These are phyloP conservation scores for Podospora bellae-mahoneyi DNA, from an alignment of 495 filamentous ascomycete genomes.

Conservation along the genomic window DNA sequence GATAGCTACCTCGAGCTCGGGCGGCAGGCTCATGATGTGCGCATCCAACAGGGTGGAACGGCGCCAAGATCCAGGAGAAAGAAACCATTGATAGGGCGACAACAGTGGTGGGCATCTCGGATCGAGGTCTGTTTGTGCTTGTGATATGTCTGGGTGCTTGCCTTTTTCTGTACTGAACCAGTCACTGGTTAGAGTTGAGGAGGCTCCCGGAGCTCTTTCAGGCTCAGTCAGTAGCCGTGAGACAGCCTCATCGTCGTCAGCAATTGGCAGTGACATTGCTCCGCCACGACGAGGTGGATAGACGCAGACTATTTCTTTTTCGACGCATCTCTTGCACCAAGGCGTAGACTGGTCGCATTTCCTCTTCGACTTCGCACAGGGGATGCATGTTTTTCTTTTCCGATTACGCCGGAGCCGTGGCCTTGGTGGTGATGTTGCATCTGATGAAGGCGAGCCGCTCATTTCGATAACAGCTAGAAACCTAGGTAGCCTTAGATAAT, in stretches of 20 bases:
- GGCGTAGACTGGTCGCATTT: conserved; percentile 45
- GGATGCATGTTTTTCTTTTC: conserved; percentile 42
- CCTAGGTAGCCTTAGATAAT: no score
- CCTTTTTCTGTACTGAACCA: not conserved
- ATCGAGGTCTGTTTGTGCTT: not conserved
- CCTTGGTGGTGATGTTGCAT: not conserved
- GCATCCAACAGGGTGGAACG: not conserved
- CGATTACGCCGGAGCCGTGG: conserved; percentile 32
- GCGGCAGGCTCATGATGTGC: not conserved
- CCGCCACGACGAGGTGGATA: conserved; percentile 27
- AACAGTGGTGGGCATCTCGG: not conserved
- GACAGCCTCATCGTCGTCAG: not conserved
- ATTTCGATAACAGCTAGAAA: not conserved
- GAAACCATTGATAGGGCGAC: conserved; percentile 19
- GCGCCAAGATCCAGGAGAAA: conserved; percentile 13
- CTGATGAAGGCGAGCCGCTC: not conserved
- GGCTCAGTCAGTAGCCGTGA: not conserved
- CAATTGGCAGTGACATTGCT: not conserved
- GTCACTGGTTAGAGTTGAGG: not conserved
- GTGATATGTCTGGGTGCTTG: not conserved
- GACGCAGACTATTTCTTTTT: conserved; percentile 35
- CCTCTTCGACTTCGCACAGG: conserved; percentile 44
- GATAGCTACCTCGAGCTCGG: conserved; percentile 10
- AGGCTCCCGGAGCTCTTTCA: not conserved
- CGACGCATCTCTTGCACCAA: conserved; percentile 39